Percentiles rank a stretch among this genome's conserved stretches.
phyloP scores from a whole-genome alignment of 148 eudicot genomes.

The Talinum fruticosum region DNA sequence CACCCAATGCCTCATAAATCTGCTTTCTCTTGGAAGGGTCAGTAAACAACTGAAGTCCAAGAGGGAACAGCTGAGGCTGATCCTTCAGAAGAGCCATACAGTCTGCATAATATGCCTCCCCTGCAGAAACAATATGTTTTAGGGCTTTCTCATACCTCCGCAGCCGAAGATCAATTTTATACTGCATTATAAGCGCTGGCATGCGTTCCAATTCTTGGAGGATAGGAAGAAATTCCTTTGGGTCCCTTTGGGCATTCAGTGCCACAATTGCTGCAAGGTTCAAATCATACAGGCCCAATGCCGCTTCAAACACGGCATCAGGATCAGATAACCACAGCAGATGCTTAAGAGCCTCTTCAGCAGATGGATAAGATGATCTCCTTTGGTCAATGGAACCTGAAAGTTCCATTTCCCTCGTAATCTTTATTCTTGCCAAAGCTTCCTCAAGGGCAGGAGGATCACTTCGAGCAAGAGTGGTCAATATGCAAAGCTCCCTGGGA shows the following conservation, averaged over 20 bases:
- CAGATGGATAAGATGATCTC: constrained; percentile 59
- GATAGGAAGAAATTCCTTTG: constrained; percentile 95
- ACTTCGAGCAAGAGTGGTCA: constrained; percentile 94
- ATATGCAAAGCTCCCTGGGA: constrained; percentile 88
- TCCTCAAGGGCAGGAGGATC: constrained; percentile 94
- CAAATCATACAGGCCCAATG: constrained; percentile 90
- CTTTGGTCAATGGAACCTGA: constrained; percentile 54
- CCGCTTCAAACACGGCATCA: constrained; percentile 94
- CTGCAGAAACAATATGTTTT: constrained; percentile 67
- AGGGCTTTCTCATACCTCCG: constrained; percentile 80
- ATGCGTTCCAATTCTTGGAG: constrained; percentile 75
- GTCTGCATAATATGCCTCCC: constrained; percentile 62
- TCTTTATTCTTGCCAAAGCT: constrained; percentile 79
- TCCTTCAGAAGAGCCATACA: constrained; percentile 68
- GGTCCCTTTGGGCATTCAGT: constrained; percentile 84
- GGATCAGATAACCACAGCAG: constrained; percentile 86
- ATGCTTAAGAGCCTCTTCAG: constrained; percentile 96
- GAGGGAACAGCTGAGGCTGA: constrained; percentile 76
- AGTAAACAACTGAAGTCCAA: constrained; percentile 58
- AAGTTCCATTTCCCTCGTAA: constrained; percentile 73
- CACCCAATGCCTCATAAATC: constrained; percentile 94
- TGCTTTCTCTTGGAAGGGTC: constrained; percentile 54
- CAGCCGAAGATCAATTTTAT: constrained; percentile 74
- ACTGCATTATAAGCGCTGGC: constrained; percentile 71
- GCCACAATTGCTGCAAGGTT: constrained; percentile 99